phyloP scores from a whole-genome alignment of 192 early-diverging fungal genomes.

The Chytriomyces confervae region DNA sequence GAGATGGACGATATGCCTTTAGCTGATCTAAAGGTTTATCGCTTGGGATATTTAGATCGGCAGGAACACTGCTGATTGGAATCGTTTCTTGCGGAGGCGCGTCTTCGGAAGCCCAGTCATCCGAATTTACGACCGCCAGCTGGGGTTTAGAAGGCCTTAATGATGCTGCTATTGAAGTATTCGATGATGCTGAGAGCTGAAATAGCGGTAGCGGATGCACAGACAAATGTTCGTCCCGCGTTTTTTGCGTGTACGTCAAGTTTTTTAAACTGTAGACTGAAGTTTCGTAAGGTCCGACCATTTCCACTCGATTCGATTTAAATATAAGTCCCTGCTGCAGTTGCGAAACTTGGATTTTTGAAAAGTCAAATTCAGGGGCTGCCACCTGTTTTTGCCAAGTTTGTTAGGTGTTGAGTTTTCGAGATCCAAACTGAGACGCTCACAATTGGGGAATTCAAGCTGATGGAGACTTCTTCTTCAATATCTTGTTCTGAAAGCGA shows the following conservation, averaged over 20 bases:
- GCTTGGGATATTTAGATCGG: background rate
- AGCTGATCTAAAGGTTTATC: conserved; percentile 30
- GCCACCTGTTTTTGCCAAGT: conserved; percentile 26
- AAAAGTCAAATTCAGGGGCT: conserved; percentile 50
- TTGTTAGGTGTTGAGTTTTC: background rate
- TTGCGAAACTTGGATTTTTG: conserved; percentile 36
- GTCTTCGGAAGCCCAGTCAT: conserved; percentile 42
- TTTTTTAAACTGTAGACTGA: conserved; percentile 54
- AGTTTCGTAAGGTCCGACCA: conserved; percentile 47
- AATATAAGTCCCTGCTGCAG: conserved; percentile 54
- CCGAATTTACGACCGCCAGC: conserved; percentile 21
- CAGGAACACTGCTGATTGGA: background rate
- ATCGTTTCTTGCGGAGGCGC: background rate
- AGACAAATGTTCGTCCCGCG: conserved; percentile 51
- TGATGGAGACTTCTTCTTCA: conserved; percentile 54
- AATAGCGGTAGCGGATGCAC: background rate
- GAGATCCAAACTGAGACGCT: background rate
- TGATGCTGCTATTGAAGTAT: background rate
- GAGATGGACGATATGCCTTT: conserved; percentile 40
- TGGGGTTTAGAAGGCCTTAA: background rate
- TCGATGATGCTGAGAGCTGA: background rate
- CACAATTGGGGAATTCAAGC: conserved; percentile 39
- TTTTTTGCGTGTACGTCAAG: conserved; percentile 33
- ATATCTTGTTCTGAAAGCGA: conserved; percentile 43
- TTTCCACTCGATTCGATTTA: conserved; percentile 53